phyloP scores from a whole-genome alignment of 176 grass and related monocot genomes.

The Zoysia japonica region DNA sequence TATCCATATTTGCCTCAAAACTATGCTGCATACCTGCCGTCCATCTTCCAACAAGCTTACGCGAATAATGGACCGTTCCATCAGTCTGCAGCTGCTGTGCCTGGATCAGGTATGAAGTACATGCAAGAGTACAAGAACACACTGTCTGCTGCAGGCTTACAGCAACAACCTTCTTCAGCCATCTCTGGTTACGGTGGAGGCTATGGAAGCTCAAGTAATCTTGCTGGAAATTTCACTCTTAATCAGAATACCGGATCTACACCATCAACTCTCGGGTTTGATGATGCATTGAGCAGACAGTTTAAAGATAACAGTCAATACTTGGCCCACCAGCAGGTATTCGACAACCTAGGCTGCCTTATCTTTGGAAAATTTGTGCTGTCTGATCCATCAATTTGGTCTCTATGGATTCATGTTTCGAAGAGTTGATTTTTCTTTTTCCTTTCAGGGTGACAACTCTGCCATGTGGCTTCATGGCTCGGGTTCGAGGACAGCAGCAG shows the following conservation, averaged over 20 bases:
- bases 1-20: slow-evolving; percentile 84
- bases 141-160: slow-evolving; percentile 65
- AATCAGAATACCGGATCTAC: slow-evolving; percentile 64
- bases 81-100: slow-evolving; percentile 68
- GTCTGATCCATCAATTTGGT: neutral
- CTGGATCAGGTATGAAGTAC: slow-evolving; percentile 82
- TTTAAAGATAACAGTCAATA: slow-evolving; percentile 88
- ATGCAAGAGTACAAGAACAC: slow-evolving; percentile 84
- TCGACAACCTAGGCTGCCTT: neutral
- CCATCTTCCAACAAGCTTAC: slow-evolving; percentile 83
- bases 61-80: slow-evolving; percentile 83
- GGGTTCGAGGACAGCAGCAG: slow-evolving; percentile 76
- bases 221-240: slow-evolving; percentile 66
- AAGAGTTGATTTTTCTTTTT: slow-evolving; percentile 10
- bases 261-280: slow-evolving; percentile 70
- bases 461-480: slow-evolving; percentile 85
- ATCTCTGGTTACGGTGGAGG: slow-evolving; percentile 83
- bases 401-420: slow-evolving; percentile 10
- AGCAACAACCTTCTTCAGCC: slow-evolving; percentile 50
- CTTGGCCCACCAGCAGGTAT: slow-evolving; percentile 92
- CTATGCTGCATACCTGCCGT: slow-evolving; percentile 79
- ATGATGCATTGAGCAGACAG: slow-evolving; percentile 75
- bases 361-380: neutral
- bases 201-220: slow-evolving; percentile 71
- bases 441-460: slow-evolving; percentile 71